These are phyloP conservation scores for Chondrus crispus DNA, from an alignment of 23 red algal species.

Conservation along the genomic window DNA sequence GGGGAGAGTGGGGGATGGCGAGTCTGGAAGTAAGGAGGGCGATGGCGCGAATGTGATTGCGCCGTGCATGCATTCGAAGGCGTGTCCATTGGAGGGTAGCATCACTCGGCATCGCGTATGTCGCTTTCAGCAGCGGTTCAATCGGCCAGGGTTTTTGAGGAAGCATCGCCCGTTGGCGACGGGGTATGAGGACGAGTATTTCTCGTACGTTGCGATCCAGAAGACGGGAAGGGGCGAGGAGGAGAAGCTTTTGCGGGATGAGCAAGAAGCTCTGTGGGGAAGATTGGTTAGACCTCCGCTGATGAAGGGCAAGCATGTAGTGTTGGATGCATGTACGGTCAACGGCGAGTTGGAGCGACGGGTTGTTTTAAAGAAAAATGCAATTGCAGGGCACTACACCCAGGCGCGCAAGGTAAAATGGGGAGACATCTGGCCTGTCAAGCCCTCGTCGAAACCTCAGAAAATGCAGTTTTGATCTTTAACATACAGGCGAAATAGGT, in stretches of 20 bases:
- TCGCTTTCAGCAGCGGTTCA: slow-evolving; percentile 54
- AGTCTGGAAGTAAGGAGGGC: neutral
- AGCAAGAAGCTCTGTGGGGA: neutral
- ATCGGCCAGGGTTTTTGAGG: slow-evolving; percentile 36
- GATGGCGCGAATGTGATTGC: slow-evolving; percentile 20
- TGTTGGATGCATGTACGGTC: slow-evolving; percentile 41
- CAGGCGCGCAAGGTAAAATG: slow-evolving; percentile 27
- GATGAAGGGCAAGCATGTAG: slow-evolving; percentile 37
- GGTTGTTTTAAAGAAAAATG: slow-evolving; percentile 35
- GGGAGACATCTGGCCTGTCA: slow-evolving; percentile 52
- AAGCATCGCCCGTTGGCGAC: slow-evolving; percentile 15
- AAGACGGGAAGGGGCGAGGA: neutral
- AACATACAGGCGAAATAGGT: too few relatives aligned
- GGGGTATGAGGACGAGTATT: slow-evolving; percentile 55
- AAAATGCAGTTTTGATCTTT: slow-evolving; percentile 49
- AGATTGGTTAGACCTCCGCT: slow-evolving; percentile 47
- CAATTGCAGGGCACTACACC: slow-evolving; percentile 5
- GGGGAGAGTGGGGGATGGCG: neutral
- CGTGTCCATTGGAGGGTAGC: slow-evolving; percentile 43
- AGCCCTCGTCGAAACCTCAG: slow-evolving; percentile 14
- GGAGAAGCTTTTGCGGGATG: neutral
- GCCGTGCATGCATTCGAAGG: slow-evolving; percentile 59
- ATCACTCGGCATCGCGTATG: slow-evolving; percentile 50
- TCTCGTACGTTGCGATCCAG: slow-evolving; percentile 56
- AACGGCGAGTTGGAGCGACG: slow-evolving; percentile 41